These are phyloP conservation scores for Leccinum subtestaceum DNA, from an alignment of 768 basidiomycete genomes.

Conservation along the genomic window DNA sequence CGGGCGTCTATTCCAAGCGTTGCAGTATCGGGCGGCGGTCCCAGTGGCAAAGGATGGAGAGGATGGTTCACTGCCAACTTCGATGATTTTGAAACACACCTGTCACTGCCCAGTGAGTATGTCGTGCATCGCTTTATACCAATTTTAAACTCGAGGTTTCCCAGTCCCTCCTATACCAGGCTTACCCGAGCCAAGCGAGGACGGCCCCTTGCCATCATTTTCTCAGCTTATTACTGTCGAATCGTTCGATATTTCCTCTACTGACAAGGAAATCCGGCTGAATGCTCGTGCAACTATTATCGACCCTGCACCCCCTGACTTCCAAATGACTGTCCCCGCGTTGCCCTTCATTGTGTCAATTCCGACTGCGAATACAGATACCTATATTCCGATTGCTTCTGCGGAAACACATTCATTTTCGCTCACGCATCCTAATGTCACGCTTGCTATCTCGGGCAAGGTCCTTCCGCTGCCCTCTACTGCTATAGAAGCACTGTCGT, in stretches of 20 bases:
- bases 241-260: slow-evolving; percentile 48
- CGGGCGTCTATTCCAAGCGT: slow-evolving; percentile 42
- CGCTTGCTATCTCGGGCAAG: slow-evolving; percentile 52
- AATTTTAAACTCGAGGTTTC: slow-evolving; percentile 8
- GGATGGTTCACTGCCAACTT: slow-evolving; percentile 38
- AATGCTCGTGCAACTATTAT: slow-evolving; percentile 55
- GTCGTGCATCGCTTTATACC: background rate
- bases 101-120: slow-evolving; percentile 55
- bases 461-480: slow-evolving; percentile 53
- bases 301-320: slow-evolving; percentile 50
- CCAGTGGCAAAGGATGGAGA: slow-evolving; percentile 46
- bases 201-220: slow-evolving; percentile 51
- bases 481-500: slow-evolving; percentile 44
- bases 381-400: slow-evolving; percentile 47
- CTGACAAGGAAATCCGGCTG: slow-evolving; percentile 37
- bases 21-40: slow-evolving; percentile 49
- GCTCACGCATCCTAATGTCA: slow-evolving; percentile 67
- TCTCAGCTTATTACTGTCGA: slow-evolving; percentile 59
- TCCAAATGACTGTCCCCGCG: slow-evolving; percentile 51
- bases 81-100: slow-evolving; percentile 41
- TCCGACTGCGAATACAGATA: slow-evolving; percentile 28
- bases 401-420: slow-evolving; percentile 54
- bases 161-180: slow-evolving; percentile 66
- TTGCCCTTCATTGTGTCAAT: slow-evolving; percentile 64
- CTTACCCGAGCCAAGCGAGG: slow-evolving; percentile 55